A percentile compares a stretch with the other conserved stretches of the same genome.
Evolutionary conservation across 2,329 filamentous ascomycete species (phyloP).

Genomic region (Paecilomyces fulvus): DNA sequence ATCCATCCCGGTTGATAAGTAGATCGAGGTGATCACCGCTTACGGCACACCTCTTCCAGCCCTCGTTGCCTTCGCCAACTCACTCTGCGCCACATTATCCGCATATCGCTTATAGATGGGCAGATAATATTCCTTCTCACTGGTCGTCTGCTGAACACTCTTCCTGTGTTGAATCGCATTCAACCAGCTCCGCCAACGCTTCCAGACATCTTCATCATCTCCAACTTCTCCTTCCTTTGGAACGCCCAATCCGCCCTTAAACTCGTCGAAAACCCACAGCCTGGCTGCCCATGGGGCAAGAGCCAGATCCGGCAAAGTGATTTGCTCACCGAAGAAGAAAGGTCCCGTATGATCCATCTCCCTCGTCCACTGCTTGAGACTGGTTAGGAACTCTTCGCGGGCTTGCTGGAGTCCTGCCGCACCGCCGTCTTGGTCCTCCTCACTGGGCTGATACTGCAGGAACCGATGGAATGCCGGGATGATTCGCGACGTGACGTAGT

Average conservation of each 20-base stretch:
- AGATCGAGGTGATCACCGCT: constrained; percentile 9
- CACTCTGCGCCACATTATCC: constrained; percentile 54
- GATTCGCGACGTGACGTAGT: constrained; percentile 60
- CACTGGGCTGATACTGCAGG: constrained; percentile 37
- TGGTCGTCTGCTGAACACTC: constrained; percentile 61
- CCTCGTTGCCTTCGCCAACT: constrained; percentile 55
- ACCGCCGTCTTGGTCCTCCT: constrained; percentile 22
- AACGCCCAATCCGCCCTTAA: constrained; percentile 52
- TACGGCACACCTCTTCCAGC: constrained; percentile 55
- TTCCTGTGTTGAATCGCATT: constrained; percentile 50
- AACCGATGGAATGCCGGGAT: constrained; percentile 62
- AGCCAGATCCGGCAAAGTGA: constrained; percentile 62
- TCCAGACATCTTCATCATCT: constrained; percentile 52
- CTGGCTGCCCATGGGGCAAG: constrained; percentile 66
- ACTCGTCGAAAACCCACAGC: constrained; percentile 66
- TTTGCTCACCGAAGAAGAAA: constrained; percentile 57
- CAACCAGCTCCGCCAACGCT: constrained; percentile 57
- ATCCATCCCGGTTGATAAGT: neutral
- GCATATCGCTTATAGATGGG: constrained; percentile 61
- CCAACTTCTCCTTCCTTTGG: constrained; percentile 40
- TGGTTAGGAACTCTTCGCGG: constrained; percentile 48
- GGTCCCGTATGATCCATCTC: constrained; percentile 57
- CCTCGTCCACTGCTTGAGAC: constrained; percentile 51
- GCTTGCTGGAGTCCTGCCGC: constrained; percentile 40
- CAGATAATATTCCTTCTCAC: constrained; percentile 58